These are phyloP conservation scores for Neckera pumila DNA, from an alignment of 225 moss, liverwort and hornwort species.

Conservation along the genomic window DNA sequence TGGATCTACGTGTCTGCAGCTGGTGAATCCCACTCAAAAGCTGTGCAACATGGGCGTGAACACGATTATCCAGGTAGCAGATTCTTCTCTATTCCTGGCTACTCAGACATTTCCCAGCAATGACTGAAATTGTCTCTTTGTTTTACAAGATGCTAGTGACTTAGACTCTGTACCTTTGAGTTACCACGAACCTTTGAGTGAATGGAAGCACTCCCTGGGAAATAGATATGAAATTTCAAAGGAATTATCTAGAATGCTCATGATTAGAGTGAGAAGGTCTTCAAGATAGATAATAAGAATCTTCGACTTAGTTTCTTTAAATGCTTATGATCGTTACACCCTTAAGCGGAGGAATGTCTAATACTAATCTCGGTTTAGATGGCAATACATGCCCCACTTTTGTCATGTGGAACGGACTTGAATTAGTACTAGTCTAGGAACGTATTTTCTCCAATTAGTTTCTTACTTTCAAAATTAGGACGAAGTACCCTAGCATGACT, in stretches of 20 bases:
- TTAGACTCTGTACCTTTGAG: not conserved
- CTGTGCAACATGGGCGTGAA: not conserved
- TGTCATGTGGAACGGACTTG: not conserved
- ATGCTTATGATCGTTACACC: not conserved
- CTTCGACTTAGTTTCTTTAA: not conserved
- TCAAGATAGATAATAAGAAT: too few relatives aligned
- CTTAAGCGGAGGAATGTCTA: not conserved
- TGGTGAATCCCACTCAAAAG: not conserved
- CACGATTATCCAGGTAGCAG: not conserved
- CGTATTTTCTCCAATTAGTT: not conserved
- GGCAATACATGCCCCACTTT: not conserved
- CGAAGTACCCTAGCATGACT: not conserved
- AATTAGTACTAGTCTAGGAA: not conserved
- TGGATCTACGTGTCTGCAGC: not conserved
- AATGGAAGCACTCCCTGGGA: not conserved
- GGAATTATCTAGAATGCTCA: not conserved
- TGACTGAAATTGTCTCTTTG: not conserved
- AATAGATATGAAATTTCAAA: not conserved
- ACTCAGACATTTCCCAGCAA: not conserved
- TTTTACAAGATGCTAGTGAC: not conserved
- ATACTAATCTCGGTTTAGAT: not conserved
- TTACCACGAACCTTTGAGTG: not conserved
- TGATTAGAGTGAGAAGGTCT: not conserved
- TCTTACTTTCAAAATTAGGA: not conserved
- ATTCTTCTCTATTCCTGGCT: not conserved